These are phyloP conservation scores for Abelmoschus esculentus DNA, from an alignment of 345 rosid genomes.

Conservation along the genomic window DNA sequence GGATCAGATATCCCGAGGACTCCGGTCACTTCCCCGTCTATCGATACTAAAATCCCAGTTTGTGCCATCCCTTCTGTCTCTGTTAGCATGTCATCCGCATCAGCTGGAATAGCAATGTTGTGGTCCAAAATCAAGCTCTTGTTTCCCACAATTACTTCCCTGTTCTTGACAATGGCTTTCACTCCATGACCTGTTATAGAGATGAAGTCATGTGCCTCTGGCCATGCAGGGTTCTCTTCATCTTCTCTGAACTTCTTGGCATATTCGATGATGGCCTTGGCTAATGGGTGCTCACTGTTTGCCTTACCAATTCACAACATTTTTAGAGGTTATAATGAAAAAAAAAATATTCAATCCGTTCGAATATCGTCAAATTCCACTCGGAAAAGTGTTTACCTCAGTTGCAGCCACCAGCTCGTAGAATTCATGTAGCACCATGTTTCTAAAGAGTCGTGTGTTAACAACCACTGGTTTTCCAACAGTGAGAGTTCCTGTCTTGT, in stretches of 20 bases:
- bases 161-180: conserved; percentile 51
- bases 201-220: conserved; percentile 65
- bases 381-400: conserved; percentile 40
- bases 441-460: conserved; percentile 59
- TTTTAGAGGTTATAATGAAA: neutral
- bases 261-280: conserved; percentile 74
- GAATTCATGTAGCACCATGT: conserved; percentile 62
- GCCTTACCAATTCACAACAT: conserved; percentile 26
- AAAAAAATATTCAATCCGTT: neutral
- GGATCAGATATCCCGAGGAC: conserved; percentile 78
- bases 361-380: neutral
- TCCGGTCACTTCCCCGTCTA: conserved; percentile 54
- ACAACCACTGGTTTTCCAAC: conserved; percentile 84
- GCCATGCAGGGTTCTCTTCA: conserved; percentile 74
- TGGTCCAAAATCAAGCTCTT: conserved; percentile 51
- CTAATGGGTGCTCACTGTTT: conserved; percentile 92
- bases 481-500: conserved; percentile 97
- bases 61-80: conserved; percentile 78
- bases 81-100: conserved; percentile 61
- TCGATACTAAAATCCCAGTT: conserved; percentile 68
- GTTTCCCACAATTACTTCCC: conserved; percentile 73
- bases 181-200: conserved; percentile 87
- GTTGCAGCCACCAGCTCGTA: conserved; percentile 77
- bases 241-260: conserved; percentile 72
- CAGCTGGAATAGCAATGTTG: conserved; percentile 36